These are phyloP conservation scores for Oenanthe javanica DNA, from an alignment of 140 eudicot genomes.

Conservation along the genomic window DNA sequence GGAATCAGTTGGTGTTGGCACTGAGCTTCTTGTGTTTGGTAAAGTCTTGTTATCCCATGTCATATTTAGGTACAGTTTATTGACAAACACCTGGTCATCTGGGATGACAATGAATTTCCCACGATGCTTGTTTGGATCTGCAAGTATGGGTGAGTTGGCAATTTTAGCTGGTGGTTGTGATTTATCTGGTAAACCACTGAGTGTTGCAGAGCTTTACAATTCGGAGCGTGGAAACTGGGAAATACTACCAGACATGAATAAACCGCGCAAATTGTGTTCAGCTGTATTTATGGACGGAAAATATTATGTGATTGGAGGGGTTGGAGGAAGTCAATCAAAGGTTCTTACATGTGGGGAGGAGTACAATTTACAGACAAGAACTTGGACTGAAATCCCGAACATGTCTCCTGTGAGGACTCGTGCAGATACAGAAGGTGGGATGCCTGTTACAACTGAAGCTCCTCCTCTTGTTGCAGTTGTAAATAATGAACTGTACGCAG, in stretches of 20 bases:
- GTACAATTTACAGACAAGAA: slow-evolving; percentile 46
- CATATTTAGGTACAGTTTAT: slow-evolving; percentile 65
- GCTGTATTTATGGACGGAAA: slow-evolving; percentile 88
- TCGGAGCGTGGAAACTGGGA: slow-evolving; percentile 64
- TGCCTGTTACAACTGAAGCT: slow-evolving; percentile 67
- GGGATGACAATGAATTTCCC: slow-evolving; percentile 74
- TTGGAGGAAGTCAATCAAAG: slow-evolving; percentile 48
- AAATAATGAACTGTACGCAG: slow-evolving; percentile 76
- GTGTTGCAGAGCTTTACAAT: slow-evolving; percentile 71
- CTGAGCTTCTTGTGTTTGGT: slow-evolving; percentile 86
- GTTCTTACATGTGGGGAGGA: slow-evolving; percentile 93
- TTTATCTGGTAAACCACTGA: slow-evolving; percentile 44
- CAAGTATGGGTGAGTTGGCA: slow-evolving; percentile 83
- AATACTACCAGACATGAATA: slow-evolving; percentile 60
- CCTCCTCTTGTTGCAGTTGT: slow-evolving; percentile 96
- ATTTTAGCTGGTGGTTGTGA: slow-evolving; percentile 88
- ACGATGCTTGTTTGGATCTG: slow-evolving; percentile 85
- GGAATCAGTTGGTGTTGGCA: slow-evolving; percentile 88
- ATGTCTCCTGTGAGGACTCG: slow-evolving; percentile 65
- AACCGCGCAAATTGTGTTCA: slow-evolving; percentile 75
- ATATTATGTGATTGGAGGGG: slow-evolving; percentile 84
- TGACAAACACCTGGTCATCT: slow-evolving; percentile 78
- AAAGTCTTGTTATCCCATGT: slow-evolving; percentile 52
- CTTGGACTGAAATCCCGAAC: slow-evolving; percentile 77
- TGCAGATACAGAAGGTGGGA: slow-evolving; percentile 27